phyloP scores from a whole-genome alignment of 768 basidiomycete species.

The Trametes sanguinea region DNA sequence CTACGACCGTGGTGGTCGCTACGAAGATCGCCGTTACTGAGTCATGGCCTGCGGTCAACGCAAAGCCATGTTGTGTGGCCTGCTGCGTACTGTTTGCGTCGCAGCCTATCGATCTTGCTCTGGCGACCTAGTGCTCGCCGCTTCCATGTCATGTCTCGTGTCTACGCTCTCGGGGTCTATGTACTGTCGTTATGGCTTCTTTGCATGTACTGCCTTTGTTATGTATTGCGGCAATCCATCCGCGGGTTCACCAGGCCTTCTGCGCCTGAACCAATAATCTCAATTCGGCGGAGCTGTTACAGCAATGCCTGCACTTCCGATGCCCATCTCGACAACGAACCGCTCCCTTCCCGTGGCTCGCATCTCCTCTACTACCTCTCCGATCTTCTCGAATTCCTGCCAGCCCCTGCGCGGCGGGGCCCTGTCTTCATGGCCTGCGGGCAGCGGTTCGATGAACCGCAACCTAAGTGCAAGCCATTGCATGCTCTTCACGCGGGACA shows the following conservation, averaged over 20 bases:
- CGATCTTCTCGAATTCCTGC: constrained; percentile 69
- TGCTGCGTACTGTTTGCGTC: too few relatives aligned
- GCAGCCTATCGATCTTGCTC: not conserved
- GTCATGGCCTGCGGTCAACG: not conserved
- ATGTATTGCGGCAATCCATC: constrained; percentile 2
- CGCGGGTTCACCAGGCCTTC: too few relatives aligned
- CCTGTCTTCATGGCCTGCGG: not conserved
- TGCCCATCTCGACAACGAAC: constrained; percentile 64
- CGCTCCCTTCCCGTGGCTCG: constrained; percentile 53
- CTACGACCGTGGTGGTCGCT: constrained; percentile 16
- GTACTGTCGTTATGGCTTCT: not conserved
- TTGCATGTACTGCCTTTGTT: not conserved
- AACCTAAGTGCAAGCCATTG: constrained; percentile 75
- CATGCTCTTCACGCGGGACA: constrained; percentile 68
- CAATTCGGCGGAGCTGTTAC: not conserved
- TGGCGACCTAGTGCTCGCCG: not conserved
- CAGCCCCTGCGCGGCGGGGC: constrained; percentile 35
- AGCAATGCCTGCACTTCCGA: constrained; percentile 44
- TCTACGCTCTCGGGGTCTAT: constrained; percentile 5
- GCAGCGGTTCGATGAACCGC: constrained; percentile 56
- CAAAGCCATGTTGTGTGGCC: not conserved
- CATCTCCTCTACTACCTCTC: constrained; percentile 72
- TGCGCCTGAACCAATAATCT: too few relatives aligned
- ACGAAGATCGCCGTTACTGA: constrained; percentile 40
- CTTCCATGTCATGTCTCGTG: constrained; percentile 3